Evolutionary conservation across 1,284 basidiomycete species (phyloP).

Genomic region (Grifola frondosa): DNA sequence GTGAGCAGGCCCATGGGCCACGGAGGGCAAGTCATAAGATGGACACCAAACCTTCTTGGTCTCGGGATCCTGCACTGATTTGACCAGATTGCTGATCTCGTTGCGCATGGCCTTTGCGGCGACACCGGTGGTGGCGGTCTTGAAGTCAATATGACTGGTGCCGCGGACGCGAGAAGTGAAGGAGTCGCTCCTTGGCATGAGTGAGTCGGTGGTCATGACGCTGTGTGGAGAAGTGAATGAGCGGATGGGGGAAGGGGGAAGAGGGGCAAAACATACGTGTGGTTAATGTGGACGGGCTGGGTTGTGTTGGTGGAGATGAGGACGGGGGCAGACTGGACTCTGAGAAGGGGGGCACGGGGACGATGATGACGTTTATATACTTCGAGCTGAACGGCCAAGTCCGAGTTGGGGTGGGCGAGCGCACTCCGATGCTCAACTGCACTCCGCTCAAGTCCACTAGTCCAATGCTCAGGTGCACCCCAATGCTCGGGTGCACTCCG

Average conservation of each 20-base stretch:
- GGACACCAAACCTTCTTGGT: conserved; percentile 75
- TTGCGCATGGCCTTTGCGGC: conserved; percentile 98
- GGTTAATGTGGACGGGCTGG: conserved; percentile 56
- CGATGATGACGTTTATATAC: conserved; percentile 57
- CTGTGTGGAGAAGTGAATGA: conserved; percentile 20
- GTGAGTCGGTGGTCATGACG: conserved; percentile 48
- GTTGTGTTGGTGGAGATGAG: conserved; percentile 67
- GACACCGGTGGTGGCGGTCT: conserved; percentile 97
- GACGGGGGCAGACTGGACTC: conserved; percentile 48
- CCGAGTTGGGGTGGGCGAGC: conserved; percentile 23
- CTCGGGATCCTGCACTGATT: conserved; percentile 73
- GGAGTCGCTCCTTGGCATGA: conserved; percentile 61
- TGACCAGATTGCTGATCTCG: conserved; percentile 93
- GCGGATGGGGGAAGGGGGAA: conserved; percentile 6
- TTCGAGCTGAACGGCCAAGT: conserved; percentile 26
- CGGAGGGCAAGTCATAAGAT: conserved; percentile 6
- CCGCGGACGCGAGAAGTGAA: conserved; percentile 68
- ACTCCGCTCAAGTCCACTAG: too few relatives aligned
- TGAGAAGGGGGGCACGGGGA: conserved; percentile 43
- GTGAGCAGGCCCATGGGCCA: conserved; percentile 10
- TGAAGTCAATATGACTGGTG: conserved; percentile 83
- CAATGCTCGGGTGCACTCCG: too few relatives aligned
- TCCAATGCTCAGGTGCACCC: too few relatives aligned
- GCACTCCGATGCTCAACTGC: conserved; percentile 21
- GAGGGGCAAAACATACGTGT: conserved; percentile 31